Evolutionary conservation across 306 rosid genomes (phyloP).

Genomic region (Delonix regia): DNA sequence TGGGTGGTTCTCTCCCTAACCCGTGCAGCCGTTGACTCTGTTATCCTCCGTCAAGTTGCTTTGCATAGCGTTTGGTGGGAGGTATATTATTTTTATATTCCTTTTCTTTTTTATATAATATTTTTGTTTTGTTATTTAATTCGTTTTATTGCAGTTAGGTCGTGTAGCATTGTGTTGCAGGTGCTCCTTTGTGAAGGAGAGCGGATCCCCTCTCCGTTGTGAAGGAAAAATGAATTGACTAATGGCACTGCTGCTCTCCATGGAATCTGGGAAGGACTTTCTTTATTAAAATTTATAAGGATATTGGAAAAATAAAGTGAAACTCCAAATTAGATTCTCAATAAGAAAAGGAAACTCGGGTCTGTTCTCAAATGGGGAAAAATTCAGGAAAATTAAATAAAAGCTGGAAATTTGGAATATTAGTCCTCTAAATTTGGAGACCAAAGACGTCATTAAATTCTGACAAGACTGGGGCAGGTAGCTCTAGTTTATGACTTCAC

Average conservation of each 20-base stretch:
- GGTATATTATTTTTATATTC: conserved; percentile 42
- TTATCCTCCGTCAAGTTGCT: conserved; percentile 21
- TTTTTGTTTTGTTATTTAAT: not conserved
- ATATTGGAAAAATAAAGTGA: not conserved
- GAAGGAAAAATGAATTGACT: too few species aligned
- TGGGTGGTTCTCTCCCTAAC: too few species aligned
- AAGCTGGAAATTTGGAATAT: not conserved
- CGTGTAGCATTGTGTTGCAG: not conserved
- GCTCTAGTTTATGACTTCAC: not conserved
- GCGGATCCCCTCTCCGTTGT: too few species aligned
- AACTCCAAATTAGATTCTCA: not conserved
- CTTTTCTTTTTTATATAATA: too few species aligned
- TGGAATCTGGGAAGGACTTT: not conserved
- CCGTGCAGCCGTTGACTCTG: conserved; percentile 37
- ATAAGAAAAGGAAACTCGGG: not conserved
- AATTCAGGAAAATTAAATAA: not conserved
- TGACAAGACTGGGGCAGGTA: not conserved
- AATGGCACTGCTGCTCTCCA: not conserved
- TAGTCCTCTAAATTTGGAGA: not conserved
- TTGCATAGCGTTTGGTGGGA: conserved; percentile 39
- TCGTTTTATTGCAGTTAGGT: conserved; percentile 32
- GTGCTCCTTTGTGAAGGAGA: not conserved
- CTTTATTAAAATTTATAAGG: not conserved
- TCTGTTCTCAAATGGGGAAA: not conserved
- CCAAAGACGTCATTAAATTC: not conserved